Base-by-base conservation (phyloP, 2,329 filamentous ascomycete genomes). In the Tympanopsis confertula region DNA sequence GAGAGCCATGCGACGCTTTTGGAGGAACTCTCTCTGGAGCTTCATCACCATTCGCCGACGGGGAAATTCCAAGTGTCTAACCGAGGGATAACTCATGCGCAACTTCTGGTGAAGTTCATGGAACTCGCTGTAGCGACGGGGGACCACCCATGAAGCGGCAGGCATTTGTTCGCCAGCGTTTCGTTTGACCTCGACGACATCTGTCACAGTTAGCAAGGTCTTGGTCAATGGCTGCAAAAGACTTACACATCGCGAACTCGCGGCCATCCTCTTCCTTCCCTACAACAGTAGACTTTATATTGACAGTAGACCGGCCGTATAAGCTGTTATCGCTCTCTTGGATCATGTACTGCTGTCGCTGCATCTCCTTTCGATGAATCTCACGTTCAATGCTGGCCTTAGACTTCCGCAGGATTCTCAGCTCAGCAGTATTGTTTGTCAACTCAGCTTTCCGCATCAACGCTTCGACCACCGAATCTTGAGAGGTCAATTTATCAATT, bases 251-350 rank as follows among this genome's bases (percentile, higher is more conserved):
- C 5, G 89, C 91, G 54, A 83, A 98, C 53, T 98, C 91, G 48
- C 86, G 82, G 5, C 89, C 89, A 49, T 95, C 88, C 19, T 89
- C 83, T 46, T 96, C 91, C 43, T 79, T 82, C 4, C 87, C 89
- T 13, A 95, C 86, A 61, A 94, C 86, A 38, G 94, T 88, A 1
- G 85, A 86, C 52, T 91, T 91, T 54, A 98, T 95, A 48, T 75
- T 82, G 49, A 96, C 78, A 0, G 78, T 86, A 2, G 91, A 89
- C 14, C 89, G 83, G 2, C 91, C 91, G 51, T 94, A 96, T 18
- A 98, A 68, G 56, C 87, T 94, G 57, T 94, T 98, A 55, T 98
- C 93, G 52, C 87, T 95, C 59, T 98, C 91, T 58, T 98, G 91
- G 5, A 96, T 78, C 35, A 94, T 86, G 49, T 98, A 98, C 55